Base-by-base conservation (phyloP, 805 yeast genomes). In the Ogataea nakhonphanomensis region DNA sequence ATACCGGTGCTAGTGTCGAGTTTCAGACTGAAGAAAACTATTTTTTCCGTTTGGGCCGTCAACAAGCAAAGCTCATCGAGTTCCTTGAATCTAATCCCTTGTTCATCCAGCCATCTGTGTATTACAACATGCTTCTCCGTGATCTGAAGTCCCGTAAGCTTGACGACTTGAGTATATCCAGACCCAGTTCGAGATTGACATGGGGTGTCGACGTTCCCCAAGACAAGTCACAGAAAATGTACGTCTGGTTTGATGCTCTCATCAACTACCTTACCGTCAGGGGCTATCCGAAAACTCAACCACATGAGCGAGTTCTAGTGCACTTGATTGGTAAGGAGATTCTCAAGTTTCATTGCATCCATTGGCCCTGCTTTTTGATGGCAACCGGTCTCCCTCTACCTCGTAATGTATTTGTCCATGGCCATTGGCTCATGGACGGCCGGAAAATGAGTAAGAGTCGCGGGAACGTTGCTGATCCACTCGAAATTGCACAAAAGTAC, bases 231-330 rank as follows among this genome's bases (percentile, higher is more conserved):
- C 98, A 91, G 57, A 81, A 74, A 34, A 79, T 93, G 38, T 93
- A 93, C 55, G 99, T 93, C 11, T 93, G 99, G 99, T 82, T 93
- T 44, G 99, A 93, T 65, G 99, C 99, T 0, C 69, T 93, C 32
- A 71, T 84, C 31, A 93, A 89, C 60, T 93, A 93, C 56, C 39
- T 88, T 4, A 85, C 97, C 1, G 73, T 87, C 1, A 34, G 48
- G 5, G 87, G 86, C 2, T 84, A 73, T 35, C 81, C 83, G 2
- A 45, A 26, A 33, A 54, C 25, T 36, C 51, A 22, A n/a, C 37
- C 39, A 0, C 45, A 41, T 7, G 33, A 49, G 20, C 62, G 62
- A 41, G 56, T 29, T 51, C 59, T 41, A 25, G 78, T 81, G 0
- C 97, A 93, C 59, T 66, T 93, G 2, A 76, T 93, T 24, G 99